Evolutionary conservation across 257 asterid genomes (phyloP).

Genomic region (Cinchona pubescens): DNA sequence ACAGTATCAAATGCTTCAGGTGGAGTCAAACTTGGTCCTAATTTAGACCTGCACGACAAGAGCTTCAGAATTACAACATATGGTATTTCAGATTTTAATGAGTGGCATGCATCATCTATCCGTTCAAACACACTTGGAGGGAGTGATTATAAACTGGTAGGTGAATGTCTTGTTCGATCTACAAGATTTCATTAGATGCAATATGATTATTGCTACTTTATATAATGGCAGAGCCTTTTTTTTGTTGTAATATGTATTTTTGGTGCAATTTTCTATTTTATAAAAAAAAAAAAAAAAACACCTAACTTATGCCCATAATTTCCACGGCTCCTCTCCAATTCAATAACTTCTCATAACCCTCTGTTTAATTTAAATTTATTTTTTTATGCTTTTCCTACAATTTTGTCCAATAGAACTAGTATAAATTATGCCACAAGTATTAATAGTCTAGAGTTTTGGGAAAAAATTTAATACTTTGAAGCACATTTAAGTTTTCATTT

Average conservation of each 20-base stretch:
- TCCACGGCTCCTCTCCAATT: no score
- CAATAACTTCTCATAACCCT: no score
- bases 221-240: no score
- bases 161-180: slow-evolving; percentile 15
- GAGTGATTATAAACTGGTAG: slow-evolving; percentile 36
- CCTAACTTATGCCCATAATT: no score
- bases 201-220: no score
- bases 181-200: not conserved
- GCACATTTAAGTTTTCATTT: not conserved
- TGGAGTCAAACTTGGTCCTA: not conserved
- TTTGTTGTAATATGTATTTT: no score
- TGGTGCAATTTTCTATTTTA: no score
- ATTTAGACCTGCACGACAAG: slow-evolving; percentile 2
- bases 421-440: not conserved
- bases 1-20: slow-evolving; percentile 6
- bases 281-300: no score
- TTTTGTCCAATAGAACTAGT: no score
- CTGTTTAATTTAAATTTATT: no score
- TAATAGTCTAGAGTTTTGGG: not conserved
- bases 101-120: slow-evolving; percentile 39
- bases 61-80: slow-evolving; percentile 31
- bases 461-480: not conserved
- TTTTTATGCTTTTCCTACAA: no score
- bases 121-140: slow-evolving; percentile 34
- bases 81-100: slow-evolving; percentile 32